Percentiles rank a stretch among this genome's conserved stretches.
These are phyloP conservation scores for Magnusiomyces paraingens DNA, from an alignment of 1,139 yeast genomes.

Conservation along the genomic window DNA sequence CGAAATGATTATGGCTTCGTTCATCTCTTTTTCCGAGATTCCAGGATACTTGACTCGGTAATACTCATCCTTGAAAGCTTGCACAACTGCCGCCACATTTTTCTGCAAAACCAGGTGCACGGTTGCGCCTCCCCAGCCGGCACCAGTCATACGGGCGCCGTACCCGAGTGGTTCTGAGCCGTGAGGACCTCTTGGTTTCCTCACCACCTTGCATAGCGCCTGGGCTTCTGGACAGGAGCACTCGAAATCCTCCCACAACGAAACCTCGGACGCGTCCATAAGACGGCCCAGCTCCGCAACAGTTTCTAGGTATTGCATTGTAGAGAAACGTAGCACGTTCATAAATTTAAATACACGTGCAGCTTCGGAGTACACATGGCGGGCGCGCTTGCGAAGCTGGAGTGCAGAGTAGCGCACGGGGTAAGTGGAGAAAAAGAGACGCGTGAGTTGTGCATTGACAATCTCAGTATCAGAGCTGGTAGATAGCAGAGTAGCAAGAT, in stretches of 20 bases:
- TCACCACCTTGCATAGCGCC: conserved; percentile 48
- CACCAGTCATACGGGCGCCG: conserved; percentile 71
- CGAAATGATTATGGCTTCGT: conserved; percentile 50
- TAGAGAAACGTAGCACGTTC: conserved; percentile 32
- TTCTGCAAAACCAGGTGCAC: conserved; percentile 54
- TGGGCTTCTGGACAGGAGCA: conserved; percentile 54
- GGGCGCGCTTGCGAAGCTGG: conserved; percentile 52
- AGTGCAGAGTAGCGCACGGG: conserved; percentile 53
- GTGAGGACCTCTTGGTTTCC: conserved; percentile 13
- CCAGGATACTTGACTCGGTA: conserved; percentile 46
- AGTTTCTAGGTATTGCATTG: not conserved
- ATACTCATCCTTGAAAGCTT: conserved; percentile 45
- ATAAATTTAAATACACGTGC: conserved; percentile 51
- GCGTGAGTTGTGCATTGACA: not conserved
- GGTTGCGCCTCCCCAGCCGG: conserved; percentile 77
- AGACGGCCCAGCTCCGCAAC: conserved; percentile 43
- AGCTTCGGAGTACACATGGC: conserved; percentile 61
- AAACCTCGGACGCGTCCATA: conserved; percentile 55
- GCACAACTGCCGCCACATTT: conserved; percentile 40
- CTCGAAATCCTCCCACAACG: conserved; percentile 45
- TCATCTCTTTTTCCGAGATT: conserved; percentile 40
- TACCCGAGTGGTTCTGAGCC: conserved; percentile 43
- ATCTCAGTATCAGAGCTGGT: not conserved
- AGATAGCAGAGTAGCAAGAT: not conserved
- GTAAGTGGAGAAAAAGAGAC: conserved; percentile 32